Conservation (phyloP, 371 early-diverging fungal species). For the Umbelopsis sp. region DNA sequence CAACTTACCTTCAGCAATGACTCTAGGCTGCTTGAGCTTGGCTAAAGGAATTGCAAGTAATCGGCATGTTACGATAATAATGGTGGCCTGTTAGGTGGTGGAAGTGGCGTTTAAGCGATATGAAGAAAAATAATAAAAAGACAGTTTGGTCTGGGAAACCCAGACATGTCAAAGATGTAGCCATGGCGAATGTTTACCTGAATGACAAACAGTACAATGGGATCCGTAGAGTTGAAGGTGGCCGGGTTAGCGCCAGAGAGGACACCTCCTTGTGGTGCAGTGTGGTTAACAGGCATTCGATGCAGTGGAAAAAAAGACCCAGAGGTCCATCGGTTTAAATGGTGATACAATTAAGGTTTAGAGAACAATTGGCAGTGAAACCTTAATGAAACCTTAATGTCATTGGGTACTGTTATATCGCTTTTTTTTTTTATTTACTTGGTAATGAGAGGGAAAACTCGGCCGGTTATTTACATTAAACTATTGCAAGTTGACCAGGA, state of each 20-base stretch:
- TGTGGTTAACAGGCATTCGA: constrained; percentile 20
- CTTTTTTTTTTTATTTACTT: too few species aligned
- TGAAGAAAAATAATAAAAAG: background rate
- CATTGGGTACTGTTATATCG: too few species aligned
- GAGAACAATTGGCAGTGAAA: background rate
- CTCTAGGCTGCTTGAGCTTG: constrained; percentile 70
- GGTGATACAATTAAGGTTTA: too few species aligned
- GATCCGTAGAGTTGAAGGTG: constrained; percentile 50
- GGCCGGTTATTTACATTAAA: too few species aligned
- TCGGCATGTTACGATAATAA: constrained; percentile 72
- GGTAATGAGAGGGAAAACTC: too few species aligned
- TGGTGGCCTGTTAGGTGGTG: constrained; percentile 44
- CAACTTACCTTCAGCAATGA: constrained; percentile 68
- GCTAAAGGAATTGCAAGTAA: constrained; percentile 60
- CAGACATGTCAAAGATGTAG: too few species aligned
- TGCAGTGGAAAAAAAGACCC: background rate
- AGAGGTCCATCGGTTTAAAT: constrained; percentile 12
- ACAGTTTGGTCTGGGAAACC: background rate
- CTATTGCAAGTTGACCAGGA: too few species aligned
- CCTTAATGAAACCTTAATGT: constrained; percentile 3
- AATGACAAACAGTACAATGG: constrained; percentile 70
- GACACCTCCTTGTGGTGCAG: constrained; percentile 59
- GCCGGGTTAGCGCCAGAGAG: constrained; percentile 71
- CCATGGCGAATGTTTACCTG: constrained; percentile 44
- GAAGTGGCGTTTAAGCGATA: background rate